phyloP scores from a whole-genome alignment of 441 rosid genomes.

The Cnidoscolus chayamansa region DNA sequence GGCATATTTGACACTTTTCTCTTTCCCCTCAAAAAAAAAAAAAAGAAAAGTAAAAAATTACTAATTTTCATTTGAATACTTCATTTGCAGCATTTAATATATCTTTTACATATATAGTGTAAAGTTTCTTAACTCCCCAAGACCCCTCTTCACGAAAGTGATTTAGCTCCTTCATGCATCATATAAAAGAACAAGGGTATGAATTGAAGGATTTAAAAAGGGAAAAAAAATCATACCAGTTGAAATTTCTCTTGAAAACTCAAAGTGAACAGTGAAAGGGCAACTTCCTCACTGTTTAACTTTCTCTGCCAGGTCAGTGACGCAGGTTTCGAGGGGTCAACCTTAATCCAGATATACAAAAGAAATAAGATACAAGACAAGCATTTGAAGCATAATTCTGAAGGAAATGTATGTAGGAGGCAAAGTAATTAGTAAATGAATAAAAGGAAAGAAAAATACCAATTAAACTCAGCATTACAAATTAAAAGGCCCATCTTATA shows the following conservation, averaged over 20 bases:
- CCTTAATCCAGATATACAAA: conserved; percentile 36
- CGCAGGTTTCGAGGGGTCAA: conserved; percentile 65
- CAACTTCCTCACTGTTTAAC: conserved; percentile 35
- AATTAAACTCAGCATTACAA: background rate
- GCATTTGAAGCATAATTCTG: conserved; percentile 4
- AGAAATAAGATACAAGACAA: conserved; percentile 18
- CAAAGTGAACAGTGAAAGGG: conserved; percentile 45
- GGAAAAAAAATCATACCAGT: conserved; percentile 44
- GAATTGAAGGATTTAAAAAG: background rate
- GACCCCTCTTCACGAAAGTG: background rate
- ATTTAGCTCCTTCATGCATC: background rate
- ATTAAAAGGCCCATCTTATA: background rate
- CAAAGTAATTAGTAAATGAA: background rate
- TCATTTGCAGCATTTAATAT: background rate
- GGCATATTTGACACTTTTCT: background rate
- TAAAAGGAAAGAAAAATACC: conserved; percentile 5
- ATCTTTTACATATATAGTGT: background rate
- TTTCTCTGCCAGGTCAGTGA: conserved; percentile 79
- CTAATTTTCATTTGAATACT: background rate
- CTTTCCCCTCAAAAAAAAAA: background rate
- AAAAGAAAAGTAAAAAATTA: background rate
- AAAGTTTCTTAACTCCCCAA: background rate
- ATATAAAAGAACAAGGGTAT: background rate
- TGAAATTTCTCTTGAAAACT: conserved; percentile 55
- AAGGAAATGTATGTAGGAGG: background rate